Evolutionary conservation across 495 filamentous ascomycete species (phyloP).

Genomic region (Penicillium mononematosum): DNA sequence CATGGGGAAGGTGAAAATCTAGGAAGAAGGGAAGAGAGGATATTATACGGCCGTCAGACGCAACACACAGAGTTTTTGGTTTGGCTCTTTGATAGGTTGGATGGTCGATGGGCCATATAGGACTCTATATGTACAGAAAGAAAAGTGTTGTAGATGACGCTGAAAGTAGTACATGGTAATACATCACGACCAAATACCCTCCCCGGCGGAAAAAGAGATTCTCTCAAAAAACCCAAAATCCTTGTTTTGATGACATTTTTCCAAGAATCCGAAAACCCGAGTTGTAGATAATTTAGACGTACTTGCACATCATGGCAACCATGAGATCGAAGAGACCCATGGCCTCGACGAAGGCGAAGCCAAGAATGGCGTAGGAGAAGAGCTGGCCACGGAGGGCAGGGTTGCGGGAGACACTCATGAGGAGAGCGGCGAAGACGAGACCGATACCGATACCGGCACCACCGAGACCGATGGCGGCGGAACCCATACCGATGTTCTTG

Average conservation of each 20-base stretch:
- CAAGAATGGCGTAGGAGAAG: constrained; percentile 90
- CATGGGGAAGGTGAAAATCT: constrained; percentile 1
- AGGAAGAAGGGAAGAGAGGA: constrained; percentile 9
- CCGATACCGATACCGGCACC: constrained; percentile 93
- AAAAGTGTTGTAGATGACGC: constrained; percentile 40
- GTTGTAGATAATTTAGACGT: constrained; percentile 40
- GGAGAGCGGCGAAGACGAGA: constrained; percentile 83
- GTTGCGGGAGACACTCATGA: constrained; percentile 84
- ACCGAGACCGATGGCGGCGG: constrained; percentile 83
- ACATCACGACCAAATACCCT: constrained; percentile 40
- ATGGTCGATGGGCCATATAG: constrained; percentile 37
- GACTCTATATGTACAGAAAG: constrained; percentile 50
- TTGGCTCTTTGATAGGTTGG: constrained; percentile 37
- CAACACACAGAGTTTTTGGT: constrained; percentile 39
- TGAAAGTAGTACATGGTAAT: constrained; percentile 45
- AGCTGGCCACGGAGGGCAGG: constrained; percentile 85
- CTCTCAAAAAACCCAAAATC: constrained; percentile 22
- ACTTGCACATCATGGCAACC: constrained; percentile 87
- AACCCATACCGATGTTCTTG: constrained; percentile 84
- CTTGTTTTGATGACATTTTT: constrained; percentile 20
- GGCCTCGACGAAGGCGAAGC: constrained; percentile 92
- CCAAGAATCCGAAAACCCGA: constrained; percentile 15
- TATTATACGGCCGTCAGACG: constrained; percentile 28
- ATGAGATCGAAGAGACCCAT: constrained; percentile 92
- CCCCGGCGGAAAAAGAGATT: constrained; percentile 29